A percentile compares a stretch with the other conserved stretches of the same genome.
These are phyloP conservation scores for Aciculosporium take DNA, from an alignment of 2,329 filamentous ascomycete species.

Conservation along the genomic window DNA sequence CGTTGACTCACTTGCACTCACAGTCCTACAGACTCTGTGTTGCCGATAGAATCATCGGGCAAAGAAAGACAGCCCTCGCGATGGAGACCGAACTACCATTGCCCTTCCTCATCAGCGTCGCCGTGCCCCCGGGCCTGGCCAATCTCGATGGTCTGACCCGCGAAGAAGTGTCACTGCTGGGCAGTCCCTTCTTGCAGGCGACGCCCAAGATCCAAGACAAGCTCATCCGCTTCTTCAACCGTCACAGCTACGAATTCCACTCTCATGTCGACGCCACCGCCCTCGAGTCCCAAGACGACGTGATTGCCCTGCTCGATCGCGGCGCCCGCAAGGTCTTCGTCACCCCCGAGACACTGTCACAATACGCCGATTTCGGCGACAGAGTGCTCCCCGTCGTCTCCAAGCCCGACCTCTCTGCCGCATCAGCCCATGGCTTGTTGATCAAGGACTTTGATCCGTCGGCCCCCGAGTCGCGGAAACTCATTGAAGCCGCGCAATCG, in stretches of 20 bases:
- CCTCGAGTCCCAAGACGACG: slow-evolving; percentile 54
- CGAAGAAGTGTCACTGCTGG: slow-evolving; percentile 44
- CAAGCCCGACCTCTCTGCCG: slow-evolving; percentile 29
- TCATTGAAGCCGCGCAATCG: slow-evolving; percentile 29
- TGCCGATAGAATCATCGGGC: too few species aligned
- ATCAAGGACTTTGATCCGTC: slow-evolving; percentile 37
- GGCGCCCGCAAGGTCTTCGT: slow-evolving; percentile 81
- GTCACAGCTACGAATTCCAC: slow-evolving; percentile 36
- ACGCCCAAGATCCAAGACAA: slow-evolving; percentile 32
- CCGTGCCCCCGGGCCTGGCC: slow-evolving; percentile 33
- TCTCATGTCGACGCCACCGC: slow-evolving; percentile 66
- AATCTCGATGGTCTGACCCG: slow-evolving; percentile 38
- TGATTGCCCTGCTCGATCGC: slow-evolving; percentile 68
- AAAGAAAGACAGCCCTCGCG: slow-evolving; percentile 11
- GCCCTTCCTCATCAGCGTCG: slow-evolving; percentile 47
- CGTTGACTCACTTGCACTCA: slow-evolving; percentile 7
- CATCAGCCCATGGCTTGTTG: slow-evolving; percentile 35
- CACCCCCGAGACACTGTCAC: slow-evolving; percentile 49
- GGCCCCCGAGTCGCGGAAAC: slow-evolving; percentile 24
- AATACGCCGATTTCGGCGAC: slow-evolving; percentile 40
- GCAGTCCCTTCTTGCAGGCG: slow-evolving; percentile 43
- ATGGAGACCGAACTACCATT: slow-evolving; percentile 54
- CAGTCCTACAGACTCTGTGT: too few species aligned
- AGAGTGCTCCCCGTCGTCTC: slow-evolving; percentile 40
- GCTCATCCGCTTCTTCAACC: slow-evolving; percentile 32